phyloP scores from a whole-genome alignment of 2,329 filamentous ascomycete species.

The Aspergillus tamarii region DNA sequence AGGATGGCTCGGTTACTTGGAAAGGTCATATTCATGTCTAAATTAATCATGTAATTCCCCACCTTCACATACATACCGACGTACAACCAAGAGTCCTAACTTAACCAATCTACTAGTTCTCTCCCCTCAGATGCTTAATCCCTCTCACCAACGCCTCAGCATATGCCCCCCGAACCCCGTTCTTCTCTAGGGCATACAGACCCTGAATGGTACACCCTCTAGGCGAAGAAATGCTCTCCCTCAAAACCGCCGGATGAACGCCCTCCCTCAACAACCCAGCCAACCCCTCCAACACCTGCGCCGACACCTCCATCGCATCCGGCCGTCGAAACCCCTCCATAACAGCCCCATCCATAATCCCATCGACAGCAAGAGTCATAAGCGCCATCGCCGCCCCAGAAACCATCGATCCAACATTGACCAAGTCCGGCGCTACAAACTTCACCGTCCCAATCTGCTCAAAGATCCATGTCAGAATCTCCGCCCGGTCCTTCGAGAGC shows the following conservation, averaged over 20 bases:
- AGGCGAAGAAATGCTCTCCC: conserved; percentile 65
- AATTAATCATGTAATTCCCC: not conserved
- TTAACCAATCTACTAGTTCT: conserved; percentile 14
- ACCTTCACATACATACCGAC: not conserved
- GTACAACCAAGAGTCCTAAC: not conserved
- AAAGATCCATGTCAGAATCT: conserved; percentile 52
- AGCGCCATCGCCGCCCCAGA: conserved; percentile 65
- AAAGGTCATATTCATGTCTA: not conserved
- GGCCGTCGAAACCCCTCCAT: conserved; percentile 64
- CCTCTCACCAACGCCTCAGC: conserved; percentile 53
- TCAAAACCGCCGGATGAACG: conserved; percentile 63
- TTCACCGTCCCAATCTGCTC: conserved; percentile 53
- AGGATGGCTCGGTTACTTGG: not conserved
- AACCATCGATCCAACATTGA: conserved; percentile 62
- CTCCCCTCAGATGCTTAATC: conserved; percentile 31
- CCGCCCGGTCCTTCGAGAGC: conserved; percentile 43
- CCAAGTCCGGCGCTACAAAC: conserved; percentile 53
- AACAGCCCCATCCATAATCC: conserved; percentile 63
- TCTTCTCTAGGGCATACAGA: conserved; percentile 62
- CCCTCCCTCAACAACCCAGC: conserved; percentile 60
- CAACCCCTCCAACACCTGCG: conserved; percentile 62
- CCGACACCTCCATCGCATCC: conserved; percentile 65
- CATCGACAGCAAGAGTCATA: conserved; percentile 62
- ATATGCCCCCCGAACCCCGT: conserved; percentile 57
- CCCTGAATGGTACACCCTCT: conserved; percentile 67